Evolutionary conservation across 495 filamentous ascomycete genomes (phyloP).

Genomic region (Penicillium chermesinum): DNA sequence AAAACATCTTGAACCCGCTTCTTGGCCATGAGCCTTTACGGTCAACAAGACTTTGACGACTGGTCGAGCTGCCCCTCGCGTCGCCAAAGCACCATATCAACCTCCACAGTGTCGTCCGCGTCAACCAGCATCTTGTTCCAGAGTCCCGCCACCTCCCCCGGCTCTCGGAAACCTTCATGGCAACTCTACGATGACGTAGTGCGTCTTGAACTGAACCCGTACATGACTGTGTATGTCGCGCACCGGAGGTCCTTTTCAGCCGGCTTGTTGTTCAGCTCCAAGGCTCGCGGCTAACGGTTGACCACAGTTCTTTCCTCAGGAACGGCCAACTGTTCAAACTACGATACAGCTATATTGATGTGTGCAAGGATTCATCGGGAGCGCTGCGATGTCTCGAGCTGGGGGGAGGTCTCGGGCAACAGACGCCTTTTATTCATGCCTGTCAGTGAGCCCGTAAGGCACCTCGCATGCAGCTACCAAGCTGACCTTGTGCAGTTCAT

Average conservation of each 20-base stretch:
- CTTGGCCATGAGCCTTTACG: slow-evolving; percentile 24
- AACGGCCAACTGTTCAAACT: slow-evolving; percentile 38
- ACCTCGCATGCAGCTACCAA: not conserved
- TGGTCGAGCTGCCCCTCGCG: slow-evolving; percentile 32
- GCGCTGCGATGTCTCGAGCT: slow-evolving; percentile 37
- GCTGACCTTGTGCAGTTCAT: slow-evolving; percentile 23
- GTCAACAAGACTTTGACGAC: slow-evolving; percentile 28
- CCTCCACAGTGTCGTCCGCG: slow-evolving; percentile 38
- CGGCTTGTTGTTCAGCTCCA: not conserved
- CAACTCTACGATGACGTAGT: slow-evolving; percentile 35
- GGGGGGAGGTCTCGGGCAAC: slow-evolving; percentile 36
- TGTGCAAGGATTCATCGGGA: slow-evolving; percentile 38
- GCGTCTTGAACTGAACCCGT: slow-evolving; percentile 31
- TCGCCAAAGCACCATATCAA: slow-evolving; percentile 34
- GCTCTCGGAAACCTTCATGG: slow-evolving; percentile 31
- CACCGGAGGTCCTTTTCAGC: not conserved
- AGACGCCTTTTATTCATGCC: slow-evolving; percentile 37
- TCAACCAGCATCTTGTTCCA: slow-evolving; percentile 33
- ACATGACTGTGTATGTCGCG: slow-evolving; percentile 36
- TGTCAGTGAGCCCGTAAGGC: slow-evolving; percentile 24
- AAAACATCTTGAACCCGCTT: slow-evolving; percentile 3
- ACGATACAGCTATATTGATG: slow-evolving; percentile 40
- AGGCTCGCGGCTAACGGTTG: not conserved
- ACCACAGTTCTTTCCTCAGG: slow-evolving; percentile 36
- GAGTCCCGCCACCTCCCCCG: slow-evolving; percentile 30